phyloP scores from a whole-genome alignment of 306 rosid species.

The Astragalus glycyphyllos region DNA sequence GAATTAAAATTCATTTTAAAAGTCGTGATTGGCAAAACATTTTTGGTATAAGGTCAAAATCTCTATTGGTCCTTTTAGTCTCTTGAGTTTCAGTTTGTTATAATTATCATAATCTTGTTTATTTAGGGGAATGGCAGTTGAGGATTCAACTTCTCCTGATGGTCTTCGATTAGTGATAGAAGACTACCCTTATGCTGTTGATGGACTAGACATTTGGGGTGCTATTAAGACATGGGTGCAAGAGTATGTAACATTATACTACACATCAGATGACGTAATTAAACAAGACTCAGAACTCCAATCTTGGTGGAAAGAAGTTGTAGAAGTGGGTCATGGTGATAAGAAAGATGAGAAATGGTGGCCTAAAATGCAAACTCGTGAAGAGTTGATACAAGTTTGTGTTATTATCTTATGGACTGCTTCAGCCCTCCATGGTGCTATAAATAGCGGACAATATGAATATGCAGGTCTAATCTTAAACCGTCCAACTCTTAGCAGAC shows the following conservation, averaged over 20 bases:
- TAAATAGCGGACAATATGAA: slow-evolving; percentile 37
- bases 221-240: slow-evolving; percentile 23
- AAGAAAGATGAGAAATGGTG: background rate
- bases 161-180: no score
- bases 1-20: no score
- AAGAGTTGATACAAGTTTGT: background rate
- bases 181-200: no score
- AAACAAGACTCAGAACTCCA: slow-evolving; percentile 58
- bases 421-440: slow-evolving; percentile 34
- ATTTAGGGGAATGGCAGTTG: slow-evolving; percentile 10
- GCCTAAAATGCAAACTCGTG: background rate
- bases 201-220: no score
- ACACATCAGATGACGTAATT: slow-evolving; percentile 40
- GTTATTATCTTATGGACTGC: slow-evolving; percentile 4
- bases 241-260: slow-evolving; percentile 13
- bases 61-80: no score
- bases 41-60: no score
- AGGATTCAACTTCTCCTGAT: no score
- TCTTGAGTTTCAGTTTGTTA: no score
- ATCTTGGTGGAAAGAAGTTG: slow-evolving; percentile 46
- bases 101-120: background rate
- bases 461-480: slow-evolving; percentile 48
- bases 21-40: no score
- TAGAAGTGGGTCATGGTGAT: background rate
- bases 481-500: slow-evolving; percentile 31